Base-by-base conservation (phyloP, 257 asterid species). In the Avicennia marina region DNA sequence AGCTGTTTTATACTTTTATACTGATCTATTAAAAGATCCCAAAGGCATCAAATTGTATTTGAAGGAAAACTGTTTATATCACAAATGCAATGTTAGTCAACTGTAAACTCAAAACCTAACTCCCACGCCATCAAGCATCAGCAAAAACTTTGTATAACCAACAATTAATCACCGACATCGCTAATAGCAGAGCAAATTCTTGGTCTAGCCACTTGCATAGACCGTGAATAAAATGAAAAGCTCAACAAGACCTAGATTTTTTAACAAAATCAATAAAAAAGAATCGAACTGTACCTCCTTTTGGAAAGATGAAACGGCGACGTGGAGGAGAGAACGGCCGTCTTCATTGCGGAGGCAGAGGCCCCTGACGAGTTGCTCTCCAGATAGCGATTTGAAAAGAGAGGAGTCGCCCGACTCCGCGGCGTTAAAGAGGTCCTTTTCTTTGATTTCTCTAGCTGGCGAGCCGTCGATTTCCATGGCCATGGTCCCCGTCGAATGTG, bases 301-400 rank as follows among this genome's bases (percentile, higher is more conserved):
- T 20, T 74, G 67, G 53, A 78, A 73, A 40, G 64, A 80, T n/a
- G 95, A 88, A 62, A 88, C 95, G 64, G 96, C 96, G 39, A 91
- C 94, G 72, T 91, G 98, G 39, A 91, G 82, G 56, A 88, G 90
- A 26, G 98, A 78, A 9, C 98, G 98, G 31, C 69, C 80, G 65
- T 91, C 98, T 74, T 91, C 96, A 70, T 88, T 78, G 53, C 88
- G 90, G 62, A 85, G 79, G 55, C 90, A 27, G 44, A 74, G 77
- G 57, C 84, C 80, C 76, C 78, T 71, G 67, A 58, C 60, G 57
- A 81, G 75, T 44, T 77, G 90, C 62, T 75, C 81, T n/a, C 68
- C 68, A 1, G 87, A 47, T 29, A 91, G 90, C 58, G 82, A 78
- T 43, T 72, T 59, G 75, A 88, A 88, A 56, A 83, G 53, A 26